Conservation (phyloP, 768 basidiomycete species). For the Kwoniella mangroviensis region DNA sequence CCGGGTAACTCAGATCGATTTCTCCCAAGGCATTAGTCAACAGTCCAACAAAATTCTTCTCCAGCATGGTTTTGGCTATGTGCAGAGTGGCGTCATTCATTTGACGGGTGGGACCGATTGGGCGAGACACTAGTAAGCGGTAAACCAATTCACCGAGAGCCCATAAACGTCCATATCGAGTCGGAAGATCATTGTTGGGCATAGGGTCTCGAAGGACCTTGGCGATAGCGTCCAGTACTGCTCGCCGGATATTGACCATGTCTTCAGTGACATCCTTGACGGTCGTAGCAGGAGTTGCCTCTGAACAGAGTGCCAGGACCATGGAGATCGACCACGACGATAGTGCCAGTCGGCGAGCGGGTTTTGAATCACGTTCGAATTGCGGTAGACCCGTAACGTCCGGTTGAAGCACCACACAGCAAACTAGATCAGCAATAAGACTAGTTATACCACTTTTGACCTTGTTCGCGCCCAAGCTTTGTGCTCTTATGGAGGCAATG, state of each 20-base stretch:
- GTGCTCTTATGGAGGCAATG: slow-evolving; percentile 73
- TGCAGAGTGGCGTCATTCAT: slow-evolving; percentile 81
- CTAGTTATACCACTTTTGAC: slow-evolving; percentile 71
- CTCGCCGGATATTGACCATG: slow-evolving; percentile 85
- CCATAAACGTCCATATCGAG: slow-evolving; percentile 83
- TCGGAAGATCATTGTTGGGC: slow-evolving; percentile 65
- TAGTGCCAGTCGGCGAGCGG: slow-evolving; percentile 52
- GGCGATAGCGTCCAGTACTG: slow-evolving; percentile 84
- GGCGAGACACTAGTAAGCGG: slow-evolving; percentile 78
- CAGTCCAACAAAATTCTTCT: slow-evolving; percentile 91
- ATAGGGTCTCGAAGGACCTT: slow-evolving; percentile 81
- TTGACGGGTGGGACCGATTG: slow-evolving; percentile 59
- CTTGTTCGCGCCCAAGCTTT: slow-evolving; percentile 57
- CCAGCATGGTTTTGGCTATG: slow-evolving; percentile 95
- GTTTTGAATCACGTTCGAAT: slow-evolving; percentile 62
- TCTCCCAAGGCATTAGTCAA: slow-evolving; percentile 87
- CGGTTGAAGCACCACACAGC: slow-evolving; percentile 73
- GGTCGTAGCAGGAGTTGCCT: slow-evolving; percentile 70
- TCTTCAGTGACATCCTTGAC: slow-evolving; percentile 77
- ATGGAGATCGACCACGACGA: slow-evolving; percentile 66
- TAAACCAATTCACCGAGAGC: slow-evolving; percentile 85
- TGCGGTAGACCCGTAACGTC: slow-evolving; percentile 61
- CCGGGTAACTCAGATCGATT: slow-evolving; percentile 93
- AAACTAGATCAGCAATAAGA: slow-evolving; percentile 79
- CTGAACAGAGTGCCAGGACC: slow-evolving; percentile 89